A percentile compares a stretch with the other conserved stretches of the same genome.
Conservation (phyloP, 345 rosid genomes). For the Abelmoschus esculentus region DNA sequence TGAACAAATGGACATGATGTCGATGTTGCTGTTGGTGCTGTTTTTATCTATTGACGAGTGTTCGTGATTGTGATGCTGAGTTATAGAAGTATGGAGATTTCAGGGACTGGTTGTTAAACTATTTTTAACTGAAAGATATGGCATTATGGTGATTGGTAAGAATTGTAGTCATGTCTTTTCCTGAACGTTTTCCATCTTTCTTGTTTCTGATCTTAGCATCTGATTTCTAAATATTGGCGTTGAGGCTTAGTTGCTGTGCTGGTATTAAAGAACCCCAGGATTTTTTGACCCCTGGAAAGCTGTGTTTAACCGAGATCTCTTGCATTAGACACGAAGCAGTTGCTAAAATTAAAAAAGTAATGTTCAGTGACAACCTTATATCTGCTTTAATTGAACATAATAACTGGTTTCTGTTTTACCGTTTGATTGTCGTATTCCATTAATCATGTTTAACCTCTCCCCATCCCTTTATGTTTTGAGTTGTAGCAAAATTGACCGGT, state of each 20-base stretch:
- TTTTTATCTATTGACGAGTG: slow-evolving; percentile 47
- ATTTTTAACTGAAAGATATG: slow-evolving; percentile 23
- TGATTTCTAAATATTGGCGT: slow-evolving; percentile 22
- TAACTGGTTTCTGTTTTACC: slow-evolving; percentile 22
- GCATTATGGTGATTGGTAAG: slow-evolving; percentile 32
- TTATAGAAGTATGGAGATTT: slow-evolving; percentile 26
- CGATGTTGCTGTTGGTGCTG: slow-evolving; percentile 73
- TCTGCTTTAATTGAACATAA: slow-evolving; percentile 13
- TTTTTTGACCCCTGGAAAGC: slow-evolving; percentile 26
- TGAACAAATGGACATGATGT: slow-evolving; percentile 44
- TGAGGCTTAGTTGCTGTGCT: slow-evolving; percentile 36
- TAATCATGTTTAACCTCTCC: slow-evolving; percentile 14
- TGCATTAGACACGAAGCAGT: slow-evolving; percentile 11
- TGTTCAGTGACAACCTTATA: slow-evolving; percentile 23
- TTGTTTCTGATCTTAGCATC: slow-evolving; percentile 23
- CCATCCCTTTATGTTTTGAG: slow-evolving; percentile 37
- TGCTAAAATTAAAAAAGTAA: slow-evolving; percentile 12
- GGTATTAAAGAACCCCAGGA: slow-evolving; percentile 18
- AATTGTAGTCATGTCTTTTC: slow-evolving; percentile 20
- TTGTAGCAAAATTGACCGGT: slow-evolving; percentile 33
- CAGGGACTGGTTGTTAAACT: slow-evolving; percentile 18
- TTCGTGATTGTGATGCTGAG: slow-evolving; percentile 41
- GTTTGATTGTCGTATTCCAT: slow-evolving; percentile 23
- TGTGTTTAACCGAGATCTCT: slow-evolving; percentile 24
- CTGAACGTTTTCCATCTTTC: slow-evolving; percentile 14